phyloP scores from a whole-genome alignment of 257 asterid genomes.

The Gentiana straminea region DNA sequence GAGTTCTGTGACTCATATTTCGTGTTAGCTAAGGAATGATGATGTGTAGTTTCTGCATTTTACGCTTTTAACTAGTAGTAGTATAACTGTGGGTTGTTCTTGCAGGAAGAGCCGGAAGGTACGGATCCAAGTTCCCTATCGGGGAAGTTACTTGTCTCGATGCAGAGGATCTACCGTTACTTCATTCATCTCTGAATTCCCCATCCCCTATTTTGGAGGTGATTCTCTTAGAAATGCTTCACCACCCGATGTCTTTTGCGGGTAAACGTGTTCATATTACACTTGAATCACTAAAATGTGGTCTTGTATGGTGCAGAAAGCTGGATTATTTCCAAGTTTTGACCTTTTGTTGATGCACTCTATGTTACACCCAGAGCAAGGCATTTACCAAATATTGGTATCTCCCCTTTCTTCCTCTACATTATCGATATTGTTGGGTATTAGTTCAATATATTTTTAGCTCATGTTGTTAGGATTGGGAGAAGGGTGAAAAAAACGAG shows the following conservation, averaged over 20 bases:
- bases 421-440: not conserved
- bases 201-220: constrained; percentile 89
- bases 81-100: constrained; percentile 12
- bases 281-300: constrained; percentile 9
- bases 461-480: not conserved
- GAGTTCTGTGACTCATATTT: too few species aligned
- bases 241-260: not conserved
- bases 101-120: constrained; percentile 99
- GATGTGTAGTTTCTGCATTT: too few species aligned
- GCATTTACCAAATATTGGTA: constrained; percentile 80
- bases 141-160: constrained; percentile 89
- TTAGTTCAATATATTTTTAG: not conserved
- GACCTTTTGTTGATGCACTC: constrained; percentile 80
- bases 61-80: too few species aligned
- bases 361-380: constrained; percentile 45
- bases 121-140: constrained; percentile 64
- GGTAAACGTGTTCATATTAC: not conserved
- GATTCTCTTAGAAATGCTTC: not conserved
- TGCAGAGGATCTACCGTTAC: constrained; percentile 59
- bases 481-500: too few species aligned
- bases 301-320: constrained; percentile 47
- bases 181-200: constrained; percentile 57
- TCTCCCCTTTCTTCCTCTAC: constrained; percentile 12
- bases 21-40: too few species aligned
- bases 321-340: constrained; percentile 83